Percentiles rank a stretch among this genome's conserved stretches.
Conservation (phyloP, 345 rosid species). For the Corchorus olitorius region DNA sequence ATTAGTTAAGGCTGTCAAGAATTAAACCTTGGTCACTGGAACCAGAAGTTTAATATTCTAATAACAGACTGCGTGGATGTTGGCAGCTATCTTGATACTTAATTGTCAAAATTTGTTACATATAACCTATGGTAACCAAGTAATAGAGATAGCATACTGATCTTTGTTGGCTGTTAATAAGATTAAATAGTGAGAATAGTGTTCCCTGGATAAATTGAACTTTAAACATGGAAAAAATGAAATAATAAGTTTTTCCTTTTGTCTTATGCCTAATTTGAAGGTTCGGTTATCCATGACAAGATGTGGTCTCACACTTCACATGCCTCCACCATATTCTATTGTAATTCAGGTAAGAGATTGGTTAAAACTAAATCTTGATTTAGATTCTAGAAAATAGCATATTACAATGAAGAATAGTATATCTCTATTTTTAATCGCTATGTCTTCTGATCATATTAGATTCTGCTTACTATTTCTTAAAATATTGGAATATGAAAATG, state of each 20-base stretch:
- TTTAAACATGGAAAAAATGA: background rate
- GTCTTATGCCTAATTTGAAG: slow-evolving; percentile 39
- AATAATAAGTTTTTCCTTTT: background rate
- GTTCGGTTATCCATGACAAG: slow-evolving; percentile 60
- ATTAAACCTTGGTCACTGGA: background rate
- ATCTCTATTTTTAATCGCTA: too few species aligned
- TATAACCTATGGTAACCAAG: background rate
- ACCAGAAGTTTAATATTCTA: background rate
- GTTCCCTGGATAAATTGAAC: background rate
- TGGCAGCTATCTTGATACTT: background rate
- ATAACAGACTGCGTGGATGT: too few species aligned
- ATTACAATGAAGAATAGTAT: too few species aligned
- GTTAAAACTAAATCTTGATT: background rate
- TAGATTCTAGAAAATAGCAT: too few species aligned
- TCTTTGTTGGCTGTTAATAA: background rate
- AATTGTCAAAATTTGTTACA: background rate
- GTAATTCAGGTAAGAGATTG: slow-evolving; percentile 76
- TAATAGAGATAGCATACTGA: background rate
- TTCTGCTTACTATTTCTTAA: background rate
- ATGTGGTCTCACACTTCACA: slow-evolving; percentile 52
- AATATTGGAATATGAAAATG: slow-evolving; percentile 12
- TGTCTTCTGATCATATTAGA: too few species aligned
- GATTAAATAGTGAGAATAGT: background rate
- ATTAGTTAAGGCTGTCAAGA: too few species aligned
- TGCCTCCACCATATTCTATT: slow-evolving; percentile 96